A percentile compares a stretch with the other conserved stretches of the same genome.
phyloP scores from a whole-genome alignment of 768 basidiomycete genomes.

The Chiua virens region DNA sequence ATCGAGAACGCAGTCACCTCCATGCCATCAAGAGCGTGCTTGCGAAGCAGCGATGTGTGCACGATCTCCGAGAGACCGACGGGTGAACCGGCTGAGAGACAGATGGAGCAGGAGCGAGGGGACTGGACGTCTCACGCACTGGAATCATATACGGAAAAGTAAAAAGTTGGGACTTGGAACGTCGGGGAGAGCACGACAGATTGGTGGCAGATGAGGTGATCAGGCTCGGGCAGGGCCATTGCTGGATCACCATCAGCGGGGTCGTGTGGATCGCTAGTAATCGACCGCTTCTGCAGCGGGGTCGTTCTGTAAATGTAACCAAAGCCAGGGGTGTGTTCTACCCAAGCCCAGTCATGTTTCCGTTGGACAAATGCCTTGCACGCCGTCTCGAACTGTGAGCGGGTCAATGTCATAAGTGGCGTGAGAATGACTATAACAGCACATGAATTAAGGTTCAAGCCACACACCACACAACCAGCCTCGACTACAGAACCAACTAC shows the following conservation, averaged over 20 bases:
- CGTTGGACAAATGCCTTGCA: constrained; percentile 51
- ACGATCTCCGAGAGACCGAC: constrained; percentile 57
- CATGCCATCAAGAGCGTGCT: constrained; percentile 41
- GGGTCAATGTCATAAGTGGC: constrained; percentile 43
- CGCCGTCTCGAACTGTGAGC: constrained; percentile 57
- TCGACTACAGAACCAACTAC: constrained; percentile 40
- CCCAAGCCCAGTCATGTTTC: constrained; percentile 57
- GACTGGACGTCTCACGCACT: constrained; percentile 50
- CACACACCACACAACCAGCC: constrained; percentile 35
- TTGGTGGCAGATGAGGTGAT: constrained; percentile 52
- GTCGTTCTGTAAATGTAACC: constrained; percentile 49
- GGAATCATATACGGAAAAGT: constrained; percentile 67
- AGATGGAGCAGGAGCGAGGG: constrained; percentile 15
- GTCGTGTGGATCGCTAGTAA: constrained; percentile 16
- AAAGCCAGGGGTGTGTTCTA: constrained; percentile 48
- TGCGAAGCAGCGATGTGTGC: constrained; percentile 59
- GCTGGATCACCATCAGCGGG: constrained; percentile 42
- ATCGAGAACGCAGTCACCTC: constrained; percentile 55
- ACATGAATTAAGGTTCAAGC: constrained; percentile 60
- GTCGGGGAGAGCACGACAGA: constrained; percentile 76
- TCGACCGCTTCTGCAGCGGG: constrained; percentile 17
- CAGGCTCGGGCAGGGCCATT: constrained; percentile 25
- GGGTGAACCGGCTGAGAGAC: constrained; percentile 58
- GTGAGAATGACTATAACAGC: constrained; percentile 45
- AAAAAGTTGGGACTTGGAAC: constrained; percentile 81